phyloP scores from a whole-genome alignment of 1,139 yeast species.

The Zygotorulaspora mrakii region DNA sequence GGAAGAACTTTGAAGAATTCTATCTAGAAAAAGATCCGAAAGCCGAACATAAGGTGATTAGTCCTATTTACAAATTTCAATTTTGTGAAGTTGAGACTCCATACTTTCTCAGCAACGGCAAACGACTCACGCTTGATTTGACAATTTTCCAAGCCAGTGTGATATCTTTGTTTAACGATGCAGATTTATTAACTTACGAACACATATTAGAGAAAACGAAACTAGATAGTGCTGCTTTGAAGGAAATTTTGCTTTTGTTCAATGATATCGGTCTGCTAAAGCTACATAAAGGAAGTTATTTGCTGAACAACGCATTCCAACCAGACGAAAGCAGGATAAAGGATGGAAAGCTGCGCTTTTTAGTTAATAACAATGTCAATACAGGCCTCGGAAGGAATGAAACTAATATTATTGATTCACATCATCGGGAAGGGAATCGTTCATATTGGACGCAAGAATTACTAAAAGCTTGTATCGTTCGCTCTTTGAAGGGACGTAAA shows the following conservation, averaged over 20 bases:
- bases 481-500: conserved; percentile 24
- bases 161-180: conserved; percentile 27
- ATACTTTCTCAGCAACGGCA: conserved; percentile 16
- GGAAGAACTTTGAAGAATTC: conserved; percentile 29
- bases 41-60: conserved; percentile 18
- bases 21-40: conserved; percentile 18
- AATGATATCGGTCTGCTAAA: conserved; percentile 17
- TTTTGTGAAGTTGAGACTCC: conserved; percentile 32
- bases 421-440: conserved; percentile 26
- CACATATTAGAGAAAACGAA: conserved; percentile 14
- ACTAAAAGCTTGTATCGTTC: conserved; percentile 28
- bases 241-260: conserved; percentile 25
- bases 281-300: conserved; percentile 8
- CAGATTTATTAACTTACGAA: conserved; percentile 14
- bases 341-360: conserved; percentile 25
- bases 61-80: conserved; percentile 26
- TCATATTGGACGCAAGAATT: conserved; percentile 32
- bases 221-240: conserved; percentile 13
- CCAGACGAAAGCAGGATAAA: conserved; percentile 24
- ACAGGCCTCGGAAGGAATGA: neutral
- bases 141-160: conserved; percentile 31
- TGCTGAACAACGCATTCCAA: conserved; percentile 20
- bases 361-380: conserved; percentile 11
- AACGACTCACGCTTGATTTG: conserved; percentile 22
- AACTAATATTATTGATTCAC: conserved; percentile 1